Evolutionary conservation across 2,329 filamentous ascomycete genomes (phyloP).

Genomic region (Hypoxylon sp.): DNA sequence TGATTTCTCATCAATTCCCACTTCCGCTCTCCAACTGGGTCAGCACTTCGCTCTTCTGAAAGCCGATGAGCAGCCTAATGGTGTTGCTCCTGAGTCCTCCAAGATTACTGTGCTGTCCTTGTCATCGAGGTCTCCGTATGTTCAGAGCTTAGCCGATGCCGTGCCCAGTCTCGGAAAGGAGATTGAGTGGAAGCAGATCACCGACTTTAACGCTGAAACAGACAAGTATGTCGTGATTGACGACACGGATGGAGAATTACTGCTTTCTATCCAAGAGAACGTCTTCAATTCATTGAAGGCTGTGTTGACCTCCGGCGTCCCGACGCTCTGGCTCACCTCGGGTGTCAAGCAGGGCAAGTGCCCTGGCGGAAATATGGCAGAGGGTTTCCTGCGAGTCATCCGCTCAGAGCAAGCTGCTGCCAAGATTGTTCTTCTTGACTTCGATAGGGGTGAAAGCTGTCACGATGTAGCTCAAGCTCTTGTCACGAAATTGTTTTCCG

Average conservation of each 20-base stretch:
- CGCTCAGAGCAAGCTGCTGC: conserved; percentile 47
- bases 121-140: not conserved
- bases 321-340: conserved; percentile 43
- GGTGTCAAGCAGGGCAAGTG: conserved; percentile 43
- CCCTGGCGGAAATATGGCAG: conserved; percentile 39
- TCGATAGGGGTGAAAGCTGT: conserved; percentile 33
- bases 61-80: not conserved
- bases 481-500: conserved; percentile 29
- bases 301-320: conserved; percentile 34
- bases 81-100: conserved; percentile 12
- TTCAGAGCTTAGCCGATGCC: conserved; percentile 4
- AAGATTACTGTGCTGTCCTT: conserved; percentile 2
- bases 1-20: conserved; percentile 10
- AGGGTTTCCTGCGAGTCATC: conserved; percentile 46
- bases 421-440: conserved; percentile 43
- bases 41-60: conserved; percentile 35
- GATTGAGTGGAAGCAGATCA: conserved; percentile 20
- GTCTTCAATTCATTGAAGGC: conserved; percentile 41
- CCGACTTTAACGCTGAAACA: conserved; percentile 18
- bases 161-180: not conserved
- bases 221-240: conserved; percentile 41
- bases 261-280: conserved; percentile 30
- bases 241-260: conserved; percentile 40
- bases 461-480: conserved; percentile 33
- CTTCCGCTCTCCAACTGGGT: conserved; percentile 19